A percentile compares a stretch with the other conserved stretches of the same genome.
Conservation (phyloP, 1,284 basidiomycete genomes). For the Cutaneotrichosporon dermatis region DNA sequence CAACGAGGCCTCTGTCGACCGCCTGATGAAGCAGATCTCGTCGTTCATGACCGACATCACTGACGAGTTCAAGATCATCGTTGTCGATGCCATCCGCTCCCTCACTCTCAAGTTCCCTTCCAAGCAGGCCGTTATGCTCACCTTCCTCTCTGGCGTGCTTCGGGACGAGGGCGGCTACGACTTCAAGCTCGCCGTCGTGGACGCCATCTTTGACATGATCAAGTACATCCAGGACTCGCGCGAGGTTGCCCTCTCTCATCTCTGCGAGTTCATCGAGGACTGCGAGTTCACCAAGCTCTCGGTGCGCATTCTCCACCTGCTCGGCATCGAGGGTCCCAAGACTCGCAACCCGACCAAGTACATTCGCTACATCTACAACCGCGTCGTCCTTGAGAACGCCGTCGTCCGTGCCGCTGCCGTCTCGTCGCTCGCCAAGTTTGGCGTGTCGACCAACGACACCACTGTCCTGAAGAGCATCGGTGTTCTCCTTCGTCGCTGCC, state of each 20-base stretch:
- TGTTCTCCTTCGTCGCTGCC: conserved; percentile 81
- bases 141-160: conserved; percentile 88
- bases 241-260: conserved; percentile 88
- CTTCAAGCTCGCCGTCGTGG: conserved; percentile 98
- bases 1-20: conserved; percentile 96
- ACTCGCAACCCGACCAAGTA: conserved; percentile 94
- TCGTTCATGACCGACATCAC: conserved; percentile 99
- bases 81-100: conserved; percentile 96
- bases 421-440: conserved; percentile 91
- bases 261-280: conserved; percentile 99
- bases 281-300: conserved; percentile 99
- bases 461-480: conserved; percentile 78
- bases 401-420: conserved; percentile 97
- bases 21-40: conserved; percentile 98
- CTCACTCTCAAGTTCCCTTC: conserved; percentile 97
- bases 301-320: conserved; percentile 89
- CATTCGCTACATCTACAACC: conserved; percentile 99
- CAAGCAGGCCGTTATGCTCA: conserved; percentile 92
- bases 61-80: conserved; percentile 99
- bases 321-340: conserved; percentile 94
- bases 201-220: conserved; percentile 99
- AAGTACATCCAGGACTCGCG: conserved; percentile 94
- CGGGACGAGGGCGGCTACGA: conserved; percentile 98
- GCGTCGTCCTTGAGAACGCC: conserved; percentile 96
- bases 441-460: conserved; percentile 75